phyloP scores from a whole-genome alignment of 2,329 filamentous ascomycete genomes.

The Trichoderma hamatum region DNA sequence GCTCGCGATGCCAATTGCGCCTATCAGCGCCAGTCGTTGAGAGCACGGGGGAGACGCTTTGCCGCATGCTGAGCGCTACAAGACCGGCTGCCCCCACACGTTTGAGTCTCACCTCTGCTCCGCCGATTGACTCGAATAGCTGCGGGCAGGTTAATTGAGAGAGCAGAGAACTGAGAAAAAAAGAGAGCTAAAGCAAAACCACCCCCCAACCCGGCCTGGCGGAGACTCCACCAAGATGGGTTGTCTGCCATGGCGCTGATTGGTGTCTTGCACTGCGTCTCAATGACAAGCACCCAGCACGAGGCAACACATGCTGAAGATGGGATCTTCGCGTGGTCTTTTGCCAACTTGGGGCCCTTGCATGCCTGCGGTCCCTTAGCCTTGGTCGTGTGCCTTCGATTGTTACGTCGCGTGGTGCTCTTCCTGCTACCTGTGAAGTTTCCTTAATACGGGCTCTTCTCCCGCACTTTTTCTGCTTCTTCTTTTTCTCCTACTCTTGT shows the following conservation, averaged over 20 bases:
- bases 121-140: background rate
- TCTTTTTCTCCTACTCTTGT: background rate
- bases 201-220: background rate
- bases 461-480: constrained; percentile 4
- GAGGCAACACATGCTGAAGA: constrained; percentile 20
- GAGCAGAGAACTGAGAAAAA: background rate
- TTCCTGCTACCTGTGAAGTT: background rate
- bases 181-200: background rate
- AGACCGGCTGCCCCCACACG: constrained; percentile 11
- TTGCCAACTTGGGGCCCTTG: constrained; percentile 24
- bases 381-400: constrained; percentile 26
- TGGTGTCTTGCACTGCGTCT: background rate
- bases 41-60: constrained; percentile 25
- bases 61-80: constrained; percentile 19
- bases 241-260: background rate
- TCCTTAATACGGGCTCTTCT: constrained; percentile 18
- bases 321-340: constrained; percentile 26
- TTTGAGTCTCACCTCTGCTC: constrained; percentile 1
- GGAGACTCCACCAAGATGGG: constrained; percentile 17
- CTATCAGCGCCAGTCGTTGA: constrained; percentile 25
- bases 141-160: background rate
- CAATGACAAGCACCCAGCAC: constrained; percentile 10
- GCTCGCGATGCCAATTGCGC: constrained; percentile 7
- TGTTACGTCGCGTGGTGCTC: constrained; percentile 15
- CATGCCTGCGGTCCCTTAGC: constrained; percentile 17